A percentile compares a stretch with the other conserved stretches of the same genome.
Conservation (phyloP, 2,329 filamentous ascomycete species). For the Diaporthe capsici region DNA sequence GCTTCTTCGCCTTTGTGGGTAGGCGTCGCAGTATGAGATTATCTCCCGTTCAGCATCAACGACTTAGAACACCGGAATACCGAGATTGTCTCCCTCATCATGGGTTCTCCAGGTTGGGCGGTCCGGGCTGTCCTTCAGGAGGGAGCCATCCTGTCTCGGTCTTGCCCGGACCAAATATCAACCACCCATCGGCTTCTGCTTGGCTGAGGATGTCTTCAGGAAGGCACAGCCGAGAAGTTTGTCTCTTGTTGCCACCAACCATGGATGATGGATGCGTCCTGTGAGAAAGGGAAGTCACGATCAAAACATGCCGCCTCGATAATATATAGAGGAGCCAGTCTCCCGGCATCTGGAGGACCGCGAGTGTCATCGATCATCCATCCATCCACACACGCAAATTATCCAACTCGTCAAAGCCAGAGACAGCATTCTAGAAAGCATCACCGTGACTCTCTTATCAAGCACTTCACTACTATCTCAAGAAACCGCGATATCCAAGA, state of each 20-base stretch:
- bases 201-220: constrained; percentile 21
- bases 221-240: constrained; percentile 7
- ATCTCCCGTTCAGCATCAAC: neutral
- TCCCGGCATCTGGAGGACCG: neutral
- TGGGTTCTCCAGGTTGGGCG: neutral
- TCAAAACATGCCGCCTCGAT: constrained; percentile 14
- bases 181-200: neutral
- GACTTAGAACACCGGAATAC: too few relatives aligned
- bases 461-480: neutral
- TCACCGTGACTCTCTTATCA: neutral
- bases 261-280: neutral
- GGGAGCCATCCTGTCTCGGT: constrained; percentile 24
- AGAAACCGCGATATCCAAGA: neutral
- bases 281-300: constrained; percentile 13
- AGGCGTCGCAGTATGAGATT: neutral
- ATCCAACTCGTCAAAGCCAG: constrained; percentile 7
- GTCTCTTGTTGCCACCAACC: neutral
- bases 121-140: neutral
- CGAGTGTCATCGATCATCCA: neutral
- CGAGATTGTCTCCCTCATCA: neutral
- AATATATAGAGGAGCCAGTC: neutral
- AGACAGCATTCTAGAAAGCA: neutral
- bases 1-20: neutral
- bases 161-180: neutral
- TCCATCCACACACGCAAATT: neutral